Conservation (phyloP, 768 basidiomycete species). For the Suillus discolor region DNA sequence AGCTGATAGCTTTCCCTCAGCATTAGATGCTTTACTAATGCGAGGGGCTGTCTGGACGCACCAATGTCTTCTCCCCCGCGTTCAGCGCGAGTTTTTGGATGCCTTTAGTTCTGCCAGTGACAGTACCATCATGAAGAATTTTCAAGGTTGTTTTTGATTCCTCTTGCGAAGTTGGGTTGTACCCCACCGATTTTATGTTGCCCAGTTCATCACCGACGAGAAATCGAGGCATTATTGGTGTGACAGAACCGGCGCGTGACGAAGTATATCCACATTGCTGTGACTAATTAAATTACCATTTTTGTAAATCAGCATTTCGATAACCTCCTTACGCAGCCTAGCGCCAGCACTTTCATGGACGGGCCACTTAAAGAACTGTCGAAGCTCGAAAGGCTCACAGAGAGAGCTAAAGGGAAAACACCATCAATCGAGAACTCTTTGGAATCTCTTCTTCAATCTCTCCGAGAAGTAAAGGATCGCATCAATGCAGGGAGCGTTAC, state of each 20-base stretch:
- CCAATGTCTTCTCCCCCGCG: slow-evolving; percentile 36
- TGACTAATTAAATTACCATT: slow-evolving; percentile 24
- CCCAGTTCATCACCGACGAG: slow-evolving; percentile 80
- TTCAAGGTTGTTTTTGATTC: slow-evolving; percentile 37
- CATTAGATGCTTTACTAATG: slow-evolving; percentile 22
- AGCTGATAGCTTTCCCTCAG: slow-evolving; percentile 64
- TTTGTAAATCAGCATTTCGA: not conserved
- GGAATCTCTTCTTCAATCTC: slow-evolving; percentile 59
- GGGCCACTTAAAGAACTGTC: slow-evolving; percentile 75
- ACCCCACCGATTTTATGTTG: slow-evolving; percentile 64
- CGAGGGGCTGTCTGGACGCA: slow-evolving; percentile 31
- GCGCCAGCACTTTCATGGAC: slow-evolving; percentile 53
- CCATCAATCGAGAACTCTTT: slow-evolving; percentile 61
- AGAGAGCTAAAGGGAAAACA: slow-evolving; percentile 51
- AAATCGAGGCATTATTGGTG: slow-evolving; percentile 60
- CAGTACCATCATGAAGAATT: slow-evolving; percentile 36
- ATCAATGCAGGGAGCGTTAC: slow-evolving; percentile 51
- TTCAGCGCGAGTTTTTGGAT: slow-evolving; percentile 43
- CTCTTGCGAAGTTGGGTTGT: slow-evolving; percentile 34
- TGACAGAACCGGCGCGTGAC: slow-evolving; percentile 9
- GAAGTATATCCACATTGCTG: slow-evolving; percentile 9
- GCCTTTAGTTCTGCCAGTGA: slow-evolving; percentile 35
- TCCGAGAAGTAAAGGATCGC: slow-evolving; percentile 57
- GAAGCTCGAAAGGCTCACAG: slow-evolving; percentile 69
- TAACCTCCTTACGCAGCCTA: no score